phyloP scores from a whole-genome alignment of 2,329 filamentous ascomycete species.

The Penicillium vulpinum region DNA sequence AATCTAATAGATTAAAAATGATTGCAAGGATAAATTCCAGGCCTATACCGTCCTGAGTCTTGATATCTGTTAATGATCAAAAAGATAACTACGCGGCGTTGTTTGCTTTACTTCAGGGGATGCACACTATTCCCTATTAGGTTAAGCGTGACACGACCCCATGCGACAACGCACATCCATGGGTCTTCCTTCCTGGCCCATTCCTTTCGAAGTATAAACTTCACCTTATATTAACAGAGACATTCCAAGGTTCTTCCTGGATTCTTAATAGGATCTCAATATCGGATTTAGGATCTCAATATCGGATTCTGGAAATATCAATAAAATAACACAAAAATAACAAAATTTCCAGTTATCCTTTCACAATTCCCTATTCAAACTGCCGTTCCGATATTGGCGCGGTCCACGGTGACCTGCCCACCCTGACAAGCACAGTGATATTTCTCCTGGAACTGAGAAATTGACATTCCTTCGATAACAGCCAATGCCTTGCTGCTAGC shows the following conservation, averaged over 20 bases:
- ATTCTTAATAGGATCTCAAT: neutral
- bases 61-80: conserved; percentile 9
- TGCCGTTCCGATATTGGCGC: conserved; percentile 30
- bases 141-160: conserved; percentile 20
- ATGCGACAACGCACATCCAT: conserved; percentile 19
- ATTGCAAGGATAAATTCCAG: conserved; percentile 12
- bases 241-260: neutral
- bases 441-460: conserved; percentile 59
- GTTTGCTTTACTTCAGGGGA: conserved; percentile 29
- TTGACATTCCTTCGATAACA: conserved; percentile 50
- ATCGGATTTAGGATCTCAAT: neutral
- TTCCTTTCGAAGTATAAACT: conserved; percentile 5
- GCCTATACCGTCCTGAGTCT: neutral
- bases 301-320: neutral
- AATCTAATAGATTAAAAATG: conserved; percentile 22
- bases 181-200: conserved; percentile 14
- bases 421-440: conserved; percentile 65
- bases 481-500: conserved; percentile 45
- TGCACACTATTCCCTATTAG: conserved; percentile 15
- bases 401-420: conserved; percentile 9
- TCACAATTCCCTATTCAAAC: conserved; percentile 21
- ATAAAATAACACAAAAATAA: neutral
- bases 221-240: neutral
- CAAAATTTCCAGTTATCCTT: neutral
- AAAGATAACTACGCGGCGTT: conserved; percentile 26